Evolutionary conservation across 352 stramenopile genomes (phyloP).

Genomic region (Phytophthora litchii): DNA sequence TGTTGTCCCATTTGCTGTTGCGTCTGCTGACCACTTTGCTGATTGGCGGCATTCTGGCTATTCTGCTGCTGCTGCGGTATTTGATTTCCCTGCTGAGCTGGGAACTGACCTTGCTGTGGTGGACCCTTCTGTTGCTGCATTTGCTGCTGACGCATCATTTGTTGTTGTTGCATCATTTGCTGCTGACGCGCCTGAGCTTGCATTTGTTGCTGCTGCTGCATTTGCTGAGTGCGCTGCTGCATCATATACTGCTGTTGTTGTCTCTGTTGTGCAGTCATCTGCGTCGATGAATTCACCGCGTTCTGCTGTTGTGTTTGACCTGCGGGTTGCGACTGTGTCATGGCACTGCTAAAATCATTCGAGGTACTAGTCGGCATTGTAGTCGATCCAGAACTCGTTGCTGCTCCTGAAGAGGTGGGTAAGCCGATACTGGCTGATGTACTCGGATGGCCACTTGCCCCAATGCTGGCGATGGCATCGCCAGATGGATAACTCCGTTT

Average conservation of each 20-base stretch:
- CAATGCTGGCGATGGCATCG: slow-evolving; percentile 11
- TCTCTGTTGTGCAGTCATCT: slow-evolving; percentile 46
- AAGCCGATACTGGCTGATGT: slow-evolving; percentile 15
- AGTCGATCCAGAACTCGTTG: slow-evolving; percentile 18
- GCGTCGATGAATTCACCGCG: slow-evolving; percentile 18
- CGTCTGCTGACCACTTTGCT: slow-evolving; percentile 50
- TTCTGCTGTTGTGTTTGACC: slow-evolving; percentile 31
- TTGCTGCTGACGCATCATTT: slow-evolving; percentile 52
- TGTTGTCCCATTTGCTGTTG: slow-evolving; percentile 47
- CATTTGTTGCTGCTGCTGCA: slow-evolving; percentile 60
- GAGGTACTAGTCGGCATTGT: slow-evolving; percentile 17
- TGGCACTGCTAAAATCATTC: slow-evolving; percentile 25
- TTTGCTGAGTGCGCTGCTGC: slow-evolving; percentile 56
- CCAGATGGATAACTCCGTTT: slow-evolving; percentile 49
- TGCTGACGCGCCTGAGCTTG: slow-evolving; percentile 49
- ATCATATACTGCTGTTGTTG: slow-evolving; percentile 57
- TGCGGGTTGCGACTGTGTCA: slow-evolving; percentile 27
- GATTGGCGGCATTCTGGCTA: slow-evolving; percentile 37
- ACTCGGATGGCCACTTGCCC: slow-evolving; percentile 9
- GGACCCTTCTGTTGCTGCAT: slow-evolving; percentile 39
- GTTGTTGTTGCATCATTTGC: slow-evolving; percentile 51
- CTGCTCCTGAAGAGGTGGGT: slow-evolving; percentile 8
- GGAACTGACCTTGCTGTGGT: slow-evolving; percentile 38
- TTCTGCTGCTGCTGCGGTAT: slow-evolving; percentile 39
- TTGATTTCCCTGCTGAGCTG: slow-evolving; percentile 30